These are phyloP conservation scores for Cymodocea nodosa DNA, from an alignment of 116 monocot species.

Conservation along the genomic window DNA sequence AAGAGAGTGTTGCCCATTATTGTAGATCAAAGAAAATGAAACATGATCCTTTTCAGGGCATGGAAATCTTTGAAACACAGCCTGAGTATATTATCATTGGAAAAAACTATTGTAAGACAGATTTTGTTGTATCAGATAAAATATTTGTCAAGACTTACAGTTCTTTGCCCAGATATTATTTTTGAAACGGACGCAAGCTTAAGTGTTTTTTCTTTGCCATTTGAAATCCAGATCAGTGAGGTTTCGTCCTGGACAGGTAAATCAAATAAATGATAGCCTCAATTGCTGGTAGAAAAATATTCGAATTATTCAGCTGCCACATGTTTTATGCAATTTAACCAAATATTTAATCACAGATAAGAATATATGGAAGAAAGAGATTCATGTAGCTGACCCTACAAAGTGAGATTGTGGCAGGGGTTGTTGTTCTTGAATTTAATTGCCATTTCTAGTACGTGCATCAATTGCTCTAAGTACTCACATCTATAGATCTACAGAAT, in stretches of 20 bases:
- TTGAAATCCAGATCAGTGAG: slow-evolving; percentile 35
- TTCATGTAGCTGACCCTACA: no score
- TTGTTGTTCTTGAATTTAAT: no score
- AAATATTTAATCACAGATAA: no score
- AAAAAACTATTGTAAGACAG: neutral
- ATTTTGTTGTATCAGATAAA: neutral
- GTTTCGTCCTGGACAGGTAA: slow-evolving; percentile 14
- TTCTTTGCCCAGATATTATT: slow-evolving; percentile 59
- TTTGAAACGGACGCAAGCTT: slow-evolving; percentile 44
- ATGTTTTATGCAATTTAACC: neutral
- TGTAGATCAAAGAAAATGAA: slow-evolving; percentile 40
- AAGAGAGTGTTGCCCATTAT: slow-evolving; percentile 28
- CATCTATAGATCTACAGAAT: no score
- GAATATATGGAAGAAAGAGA: no score
- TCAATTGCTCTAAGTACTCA: no score
- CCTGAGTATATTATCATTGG: slow-evolving; percentile 11
- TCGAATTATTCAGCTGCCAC: neutral
- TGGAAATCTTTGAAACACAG: slow-evolving; percentile 28
- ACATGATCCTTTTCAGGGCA: slow-evolving; percentile 37
- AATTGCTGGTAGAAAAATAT: neutral
- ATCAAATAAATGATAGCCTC: neutral
- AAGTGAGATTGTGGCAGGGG: neutral
- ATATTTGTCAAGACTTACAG: slow-evolving; percentile 23
- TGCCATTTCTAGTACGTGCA: no score
- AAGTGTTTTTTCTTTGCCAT: slow-evolving; percentile 35